phyloP scores from a whole-genome alignment of 2,329 filamentous ascomycete species.

The Xylariaceae sp. region DNA sequence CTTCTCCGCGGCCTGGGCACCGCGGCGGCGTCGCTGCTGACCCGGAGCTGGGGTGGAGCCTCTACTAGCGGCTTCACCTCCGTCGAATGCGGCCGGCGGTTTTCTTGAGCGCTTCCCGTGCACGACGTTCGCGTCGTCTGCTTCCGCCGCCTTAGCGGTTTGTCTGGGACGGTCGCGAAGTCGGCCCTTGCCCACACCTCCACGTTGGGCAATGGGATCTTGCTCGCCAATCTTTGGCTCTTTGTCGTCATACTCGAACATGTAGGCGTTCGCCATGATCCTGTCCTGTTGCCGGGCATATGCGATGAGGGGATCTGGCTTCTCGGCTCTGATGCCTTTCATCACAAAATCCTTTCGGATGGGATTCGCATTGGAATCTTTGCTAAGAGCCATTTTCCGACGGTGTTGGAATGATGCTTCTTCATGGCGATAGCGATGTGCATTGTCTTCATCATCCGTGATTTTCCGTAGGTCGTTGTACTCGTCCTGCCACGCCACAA shows the following conservation, averaged over 20 bases:
- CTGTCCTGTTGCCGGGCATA: slow-evolving; percentile 55
- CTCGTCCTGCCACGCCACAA: slow-evolving; percentile 58
- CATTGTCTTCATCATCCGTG: slow-evolving; percentile 61
- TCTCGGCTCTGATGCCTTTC: slow-evolving; percentile 55
- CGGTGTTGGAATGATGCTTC: slow-evolving; percentile 45
- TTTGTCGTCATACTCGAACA: slow-evolving; percentile 63
- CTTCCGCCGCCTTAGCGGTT: slow-evolving; percentile 62
- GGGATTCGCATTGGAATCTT: slow-evolving; percentile 46
- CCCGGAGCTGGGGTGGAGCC: slow-evolving; percentile 51
- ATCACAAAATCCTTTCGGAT: slow-evolving; percentile 57
- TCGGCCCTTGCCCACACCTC: slow-evolving; percentile 58
- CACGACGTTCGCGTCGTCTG: slow-evolving; percentile 48
- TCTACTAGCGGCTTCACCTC: slow-evolving; percentile 54
- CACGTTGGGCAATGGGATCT: slow-evolving; percentile 57
- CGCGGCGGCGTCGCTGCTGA: slow-evolving; percentile 33
- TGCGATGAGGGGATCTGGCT: slow-evolving; percentile 46
- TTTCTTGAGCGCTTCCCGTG: slow-evolving; percentile 58
- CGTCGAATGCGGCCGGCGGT: slow-evolving; percentile 54
- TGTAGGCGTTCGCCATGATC: slow-evolving; percentile 61
- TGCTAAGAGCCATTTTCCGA: slow-evolving; percentile 46
- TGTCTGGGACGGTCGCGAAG: slow-evolving; percentile 60
- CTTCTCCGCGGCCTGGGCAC: slow-evolving; percentile 28
- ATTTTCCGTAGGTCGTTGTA: slow-evolving; percentile 53
- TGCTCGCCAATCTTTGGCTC: slow-evolving; percentile 61
- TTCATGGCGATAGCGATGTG: slow-evolving; percentile 52